Conservation (phyloP, 305 asterid species). For the Fraxinus paxiana region DNA sequence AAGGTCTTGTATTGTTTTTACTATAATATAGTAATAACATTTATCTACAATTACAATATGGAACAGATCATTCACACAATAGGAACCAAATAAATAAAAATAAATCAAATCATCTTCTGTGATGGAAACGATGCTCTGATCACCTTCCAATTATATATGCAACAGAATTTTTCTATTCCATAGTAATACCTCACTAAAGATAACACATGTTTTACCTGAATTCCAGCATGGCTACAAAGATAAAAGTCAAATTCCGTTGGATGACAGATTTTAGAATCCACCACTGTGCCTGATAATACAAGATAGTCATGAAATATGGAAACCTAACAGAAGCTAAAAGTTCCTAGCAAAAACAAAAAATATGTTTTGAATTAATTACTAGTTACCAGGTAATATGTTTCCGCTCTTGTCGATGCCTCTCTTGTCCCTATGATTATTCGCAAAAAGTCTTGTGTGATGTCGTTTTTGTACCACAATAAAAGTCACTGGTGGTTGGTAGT, state of each 20-base stretch:
- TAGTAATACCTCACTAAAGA: not conserved
- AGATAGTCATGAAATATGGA: constrained; percentile 1
- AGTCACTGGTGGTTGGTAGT: constrained; percentile 95
- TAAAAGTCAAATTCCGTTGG: constrained; percentile 96
- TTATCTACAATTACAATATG: not conserved
- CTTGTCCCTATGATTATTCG: constrained; percentile 85
- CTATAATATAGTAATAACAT: not conserved
- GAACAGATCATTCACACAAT: not conserved
- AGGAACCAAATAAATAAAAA: not conserved
- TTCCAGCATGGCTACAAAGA: constrained; percentile 97
- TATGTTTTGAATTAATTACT: not conserved
- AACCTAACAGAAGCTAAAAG: not conserved
- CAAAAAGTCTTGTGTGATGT: constrained; percentile 85
- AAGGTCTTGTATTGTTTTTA: not conserved
- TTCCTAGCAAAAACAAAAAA: not conserved
- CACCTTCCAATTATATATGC: not conserved
- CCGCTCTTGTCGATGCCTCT: constrained; percentile 89
- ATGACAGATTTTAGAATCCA: constrained; percentile 93
- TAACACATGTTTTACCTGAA: constrained; percentile 56
- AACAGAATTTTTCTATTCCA: not conserved
- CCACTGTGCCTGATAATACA: constrained; percentile 69
- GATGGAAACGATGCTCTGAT: not conserved
- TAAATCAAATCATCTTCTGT: not conserved
- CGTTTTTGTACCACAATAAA: constrained; percentile 93
- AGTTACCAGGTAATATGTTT: constrained; percentile 81